phyloP scores from a whole-genome alignment of 192 early-diverging fungal species.

The Geosiphon pyriformis region DNA sequence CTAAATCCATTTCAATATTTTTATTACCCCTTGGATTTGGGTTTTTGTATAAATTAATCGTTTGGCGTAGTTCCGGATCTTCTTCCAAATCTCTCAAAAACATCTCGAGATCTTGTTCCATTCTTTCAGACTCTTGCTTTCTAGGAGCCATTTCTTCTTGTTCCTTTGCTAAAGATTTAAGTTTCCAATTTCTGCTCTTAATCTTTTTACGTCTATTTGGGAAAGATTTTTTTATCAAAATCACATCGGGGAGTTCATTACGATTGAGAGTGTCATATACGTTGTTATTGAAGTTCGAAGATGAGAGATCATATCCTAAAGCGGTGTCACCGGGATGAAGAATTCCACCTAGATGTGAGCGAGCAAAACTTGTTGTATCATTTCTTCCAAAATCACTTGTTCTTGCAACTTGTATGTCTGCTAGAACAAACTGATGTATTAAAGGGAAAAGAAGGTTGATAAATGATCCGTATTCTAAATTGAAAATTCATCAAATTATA shows the following conservation, averaged over 20 bases:
- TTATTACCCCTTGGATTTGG: constrained; percentile 26
- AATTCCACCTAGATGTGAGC: constrained; percentile 89
- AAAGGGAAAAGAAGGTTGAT: too few relatives aligned
- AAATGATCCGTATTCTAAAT: too few relatives aligned
- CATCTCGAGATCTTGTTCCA: constrained; percentile 87
- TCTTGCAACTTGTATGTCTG: constrained; percentile 82
- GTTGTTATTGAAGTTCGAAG: constrained; percentile 88
- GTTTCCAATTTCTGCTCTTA: constrained; percentile 85
- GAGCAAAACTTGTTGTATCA: constrained; percentile 80
- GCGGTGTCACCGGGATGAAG: constrained; percentile 88
- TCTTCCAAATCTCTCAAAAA: constrained; percentile 99
- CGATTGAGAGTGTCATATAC: constrained; percentile 68
- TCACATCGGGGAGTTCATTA: constrained; percentile 74
- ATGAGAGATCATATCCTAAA: constrained; percentile 83
- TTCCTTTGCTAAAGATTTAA: constrained; percentile 84
- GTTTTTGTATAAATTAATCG: constrained; percentile 90
- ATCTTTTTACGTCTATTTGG: constrained; percentile 82
- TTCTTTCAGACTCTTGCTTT: constrained; percentile 70
- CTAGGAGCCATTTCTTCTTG: constrained; percentile 75
- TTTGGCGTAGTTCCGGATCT: constrained; percentile 91
- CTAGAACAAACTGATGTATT: constrained; percentile 54
- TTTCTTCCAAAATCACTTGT: constrained; percentile 74
- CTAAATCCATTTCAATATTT: constrained; percentile 21
- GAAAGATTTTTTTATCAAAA: constrained; percentile 90
- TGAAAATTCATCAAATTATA: too few relatives aligned